Evolutionary conservation across 495 filamentous ascomycete species (phyloP).

Genomic region (Ascobolus immersus): DNA sequence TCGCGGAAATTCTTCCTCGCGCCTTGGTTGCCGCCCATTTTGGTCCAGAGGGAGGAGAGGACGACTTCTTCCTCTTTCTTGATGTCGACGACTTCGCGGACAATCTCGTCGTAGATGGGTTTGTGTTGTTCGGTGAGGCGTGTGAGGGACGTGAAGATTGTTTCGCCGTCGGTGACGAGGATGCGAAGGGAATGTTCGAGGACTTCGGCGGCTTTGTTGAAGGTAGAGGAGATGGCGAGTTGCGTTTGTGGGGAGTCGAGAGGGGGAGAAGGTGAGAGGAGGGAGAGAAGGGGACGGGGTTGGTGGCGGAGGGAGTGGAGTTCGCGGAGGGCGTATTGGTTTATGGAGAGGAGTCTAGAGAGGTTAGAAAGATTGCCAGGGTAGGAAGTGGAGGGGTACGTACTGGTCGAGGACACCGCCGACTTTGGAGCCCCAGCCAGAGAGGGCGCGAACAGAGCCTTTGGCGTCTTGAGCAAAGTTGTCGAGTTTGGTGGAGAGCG

Average conservation of each 20-base stretch:
- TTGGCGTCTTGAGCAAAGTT: conserved; percentile 15
- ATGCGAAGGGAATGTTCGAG: conserved; percentile 15
- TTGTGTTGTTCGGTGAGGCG: conserved; percentile 15
- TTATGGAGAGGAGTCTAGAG: conserved; percentile 15
- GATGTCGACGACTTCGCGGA: conserved; percentile 16
- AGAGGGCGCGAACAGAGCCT: conserved; percentile 12
- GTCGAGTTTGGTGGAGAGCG: conserved; percentile 13
- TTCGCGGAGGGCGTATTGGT: conserved; percentile 16
- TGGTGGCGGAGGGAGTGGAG: conserved; percentile 11
- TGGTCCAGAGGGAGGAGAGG: conserved; percentile 15
- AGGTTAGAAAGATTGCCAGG: conserved; percentile 2
- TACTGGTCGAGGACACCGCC: conserved; percentile 17
- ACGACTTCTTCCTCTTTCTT: conserved; percentile 15
- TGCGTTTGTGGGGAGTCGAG: conserved; percentile 9
- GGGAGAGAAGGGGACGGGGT: conserved; percentile 5
- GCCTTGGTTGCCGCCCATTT: conserved; percentile 9
- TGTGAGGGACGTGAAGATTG: conserved; percentile 13
- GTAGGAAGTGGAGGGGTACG: conserved; percentile 4
- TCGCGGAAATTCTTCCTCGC: conserved; percentile 15
- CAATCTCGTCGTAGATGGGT: conserved; percentile 16
- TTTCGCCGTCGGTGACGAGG: conserved; percentile 15
- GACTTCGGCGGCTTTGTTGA: conserved; percentile 16
- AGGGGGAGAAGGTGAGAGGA: conserved; percentile 8
- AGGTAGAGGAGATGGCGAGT: conserved; percentile 11
- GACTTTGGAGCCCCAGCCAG: conserved; percentile 15